phyloP scores from a whole-genome alignment of 2,329 filamentous ascomycete species.

The Colletotrichum magnum region DNA sequence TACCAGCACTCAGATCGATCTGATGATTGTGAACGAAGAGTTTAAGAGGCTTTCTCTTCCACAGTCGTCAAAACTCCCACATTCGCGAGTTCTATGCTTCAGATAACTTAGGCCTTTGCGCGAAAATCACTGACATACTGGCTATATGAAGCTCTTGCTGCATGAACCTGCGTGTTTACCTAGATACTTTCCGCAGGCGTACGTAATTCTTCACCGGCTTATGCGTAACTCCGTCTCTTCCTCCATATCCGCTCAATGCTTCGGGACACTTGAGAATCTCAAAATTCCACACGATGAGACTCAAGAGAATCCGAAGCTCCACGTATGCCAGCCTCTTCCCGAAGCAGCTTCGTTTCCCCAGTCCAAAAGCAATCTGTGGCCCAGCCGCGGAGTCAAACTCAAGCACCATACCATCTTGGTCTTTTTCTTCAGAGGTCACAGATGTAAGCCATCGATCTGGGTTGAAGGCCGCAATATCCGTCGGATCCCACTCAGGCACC shows the following conservation, averaged over 20 bases:
- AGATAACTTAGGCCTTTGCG: no score
- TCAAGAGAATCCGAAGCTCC: constrained; percentile 51
- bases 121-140: no score
- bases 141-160: no score
- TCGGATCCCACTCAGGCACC: constrained; percentile 20
- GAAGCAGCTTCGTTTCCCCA: constrained; percentile 55
- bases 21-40: no score
- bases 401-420: constrained; percentile 41
- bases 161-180: neutral
- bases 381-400: constrained; percentile 51
- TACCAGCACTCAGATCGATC: no score
- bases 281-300: constrained; percentile 56
- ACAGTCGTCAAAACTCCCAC: no score
- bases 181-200: neutral
- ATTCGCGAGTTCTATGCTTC: no score
- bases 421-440: neutral
- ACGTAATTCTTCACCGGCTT: constrained; percentile 7
- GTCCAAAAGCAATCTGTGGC: constrained; percentile 52
- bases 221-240: neutral
- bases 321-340: constrained; percentile 54
- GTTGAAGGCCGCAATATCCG: constrained; percentile 17
- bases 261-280: constrained; percentile 20
- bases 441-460: constrained; percentile 22
- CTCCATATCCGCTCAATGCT: neutral
- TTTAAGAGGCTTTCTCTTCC: no score